Conservation (phyloP, 1,284 basidiomycete species). For the Flammula alnicola region DNA sequence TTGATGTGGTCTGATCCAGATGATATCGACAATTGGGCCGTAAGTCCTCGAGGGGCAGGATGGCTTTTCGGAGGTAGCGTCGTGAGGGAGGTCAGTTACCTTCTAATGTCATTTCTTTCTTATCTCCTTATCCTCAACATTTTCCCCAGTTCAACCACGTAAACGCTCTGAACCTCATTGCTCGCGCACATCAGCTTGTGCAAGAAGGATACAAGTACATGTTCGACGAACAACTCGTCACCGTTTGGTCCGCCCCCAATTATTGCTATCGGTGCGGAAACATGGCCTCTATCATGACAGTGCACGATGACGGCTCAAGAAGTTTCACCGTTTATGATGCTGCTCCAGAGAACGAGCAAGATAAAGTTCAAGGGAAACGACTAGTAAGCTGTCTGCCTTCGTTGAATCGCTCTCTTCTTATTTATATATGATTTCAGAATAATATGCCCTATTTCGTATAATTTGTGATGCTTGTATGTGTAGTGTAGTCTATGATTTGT, state of each 20-base stretch:
- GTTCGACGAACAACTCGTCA: slow-evolving; percentile 94
- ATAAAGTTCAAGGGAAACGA: slow-evolving; percentile 66
- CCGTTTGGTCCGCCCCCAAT: slow-evolving; percentile 98
- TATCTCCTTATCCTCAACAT: neutral
- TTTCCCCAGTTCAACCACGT: slow-evolving; percentile 84
- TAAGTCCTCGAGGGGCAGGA: slow-evolving; percentile 92
- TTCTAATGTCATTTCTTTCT: neutral
- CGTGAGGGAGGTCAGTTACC: slow-evolving; percentile 72
- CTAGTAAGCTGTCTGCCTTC: slow-evolving; percentile 57
- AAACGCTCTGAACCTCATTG: slow-evolving; percentile 84
- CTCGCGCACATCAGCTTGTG: slow-evolving; percentile 93
- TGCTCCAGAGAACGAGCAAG: slow-evolving; percentile 84
- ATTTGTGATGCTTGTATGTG: no score
- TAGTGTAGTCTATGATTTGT: no score
- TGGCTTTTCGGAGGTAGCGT: slow-evolving; percentile 94
- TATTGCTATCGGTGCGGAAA: slow-evolving; percentile 89
- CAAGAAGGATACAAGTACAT: slow-evolving; percentile 99
- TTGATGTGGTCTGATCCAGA: slow-evolving; percentile 99
- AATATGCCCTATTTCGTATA: no score
- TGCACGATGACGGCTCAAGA: slow-evolving; percentile 66
- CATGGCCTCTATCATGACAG: slow-evolving; percentile 76
- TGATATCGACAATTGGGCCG: slow-evolving; percentile 94
- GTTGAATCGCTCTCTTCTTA: no score
- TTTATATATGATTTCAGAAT: no score
- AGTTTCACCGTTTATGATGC: slow-evolving; percentile 83